phyloP scores from a whole-genome alignment of 371 early-diverging fungal species.

The Mortierella sp. region DNA sequence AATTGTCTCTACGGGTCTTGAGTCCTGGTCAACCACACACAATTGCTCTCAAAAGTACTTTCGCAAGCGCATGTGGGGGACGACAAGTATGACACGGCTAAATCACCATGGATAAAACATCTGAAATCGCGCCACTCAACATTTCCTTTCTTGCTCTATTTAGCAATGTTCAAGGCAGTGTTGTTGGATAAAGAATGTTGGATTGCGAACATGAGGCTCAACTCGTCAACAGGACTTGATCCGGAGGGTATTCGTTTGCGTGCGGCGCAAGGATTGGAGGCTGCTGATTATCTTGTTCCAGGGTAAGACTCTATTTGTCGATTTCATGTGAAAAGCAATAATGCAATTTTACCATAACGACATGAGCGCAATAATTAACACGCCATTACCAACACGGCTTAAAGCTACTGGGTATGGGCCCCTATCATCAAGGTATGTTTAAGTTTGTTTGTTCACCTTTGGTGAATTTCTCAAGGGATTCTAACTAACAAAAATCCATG shows the following conservation, averaged over 20 bases:
- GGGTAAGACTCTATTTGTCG: constrained; percentile 77
- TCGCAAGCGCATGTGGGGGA: constrained; percentile 95
- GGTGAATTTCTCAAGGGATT: background rate
- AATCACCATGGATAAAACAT: background rate
- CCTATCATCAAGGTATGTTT: constrained; percentile 50
- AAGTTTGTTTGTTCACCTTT: background rate
- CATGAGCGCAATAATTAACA: constrained; percentile 7
- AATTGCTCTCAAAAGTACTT: constrained; percentile 85
- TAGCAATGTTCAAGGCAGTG: constrained; percentile 85
- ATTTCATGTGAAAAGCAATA: background rate
- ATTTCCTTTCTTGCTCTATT: background rate
- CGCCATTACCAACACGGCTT: background rate
- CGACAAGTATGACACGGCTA: constrained; percentile 62
- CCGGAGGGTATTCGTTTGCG: constrained; percentile 87
- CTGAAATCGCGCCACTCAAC: background rate
- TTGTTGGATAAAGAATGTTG: constrained; percentile 90
- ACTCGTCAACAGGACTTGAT: constrained; percentile 89
- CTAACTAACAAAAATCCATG: background rate
- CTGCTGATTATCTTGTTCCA: constrained; percentile 94
- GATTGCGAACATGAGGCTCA: constrained; percentile 86
- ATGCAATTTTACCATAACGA: background rate
- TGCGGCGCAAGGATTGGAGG: constrained; percentile 92
- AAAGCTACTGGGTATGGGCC: constrained; percentile 94
- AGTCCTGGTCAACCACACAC: constrained; percentile 87
- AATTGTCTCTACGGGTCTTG: constrained; percentile 89